Percentiles rank a stretch among this genome's conserved stretches.
These are phyloP conservation scores for Aureobasidium sp. DNA, from an alignment of 2,329 filamentous ascomycete genomes.

Conservation along the genomic window DNA sequence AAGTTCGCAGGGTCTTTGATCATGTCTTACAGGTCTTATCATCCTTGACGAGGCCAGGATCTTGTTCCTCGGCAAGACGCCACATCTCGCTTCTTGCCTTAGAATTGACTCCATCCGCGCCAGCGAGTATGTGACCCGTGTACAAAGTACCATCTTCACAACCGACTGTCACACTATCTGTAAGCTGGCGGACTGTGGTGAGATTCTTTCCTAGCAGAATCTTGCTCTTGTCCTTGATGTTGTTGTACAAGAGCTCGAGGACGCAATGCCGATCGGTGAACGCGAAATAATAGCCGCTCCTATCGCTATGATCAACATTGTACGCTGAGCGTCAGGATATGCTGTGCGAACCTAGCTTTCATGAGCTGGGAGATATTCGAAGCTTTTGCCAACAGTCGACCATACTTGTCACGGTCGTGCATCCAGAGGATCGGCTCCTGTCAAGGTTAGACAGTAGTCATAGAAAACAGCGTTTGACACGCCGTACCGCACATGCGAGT, in stretches of 20 bases:
- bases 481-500: slow-evolving; percentile 22
- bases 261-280: slow-evolving; percentile 35
- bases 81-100: slow-evolving; percentile 31
- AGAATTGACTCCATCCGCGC: slow-evolving; percentile 34
- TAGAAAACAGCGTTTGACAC: no score
- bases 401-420: slow-evolving; percentile 4
- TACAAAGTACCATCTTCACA: slow-evolving; percentile 22
- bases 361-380: slow-evolving; percentile 1
- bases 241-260: slow-evolving; percentile 27
- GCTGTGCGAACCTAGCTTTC: slow-evolving; percentile 10
- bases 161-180: slow-evolving; percentile 10
- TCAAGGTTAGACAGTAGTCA: no score
- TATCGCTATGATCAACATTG: not conserved
- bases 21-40: slow-evolving; percentile 24
- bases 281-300: slow-evolving; percentile 26
- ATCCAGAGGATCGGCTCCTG: not conserved
- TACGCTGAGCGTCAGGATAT: not conserved
- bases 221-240: slow-evolving; percentile 28
- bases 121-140: slow-evolving; percentile 32
- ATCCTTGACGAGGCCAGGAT: slow-evolving; percentile 23
- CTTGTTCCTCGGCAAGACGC: slow-evolving; percentile 25
- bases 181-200: not conserved
- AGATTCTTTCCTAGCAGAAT: slow-evolving; percentile 17
- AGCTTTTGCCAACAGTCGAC: not conserved
- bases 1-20: no score